Evolutionary conservation across 1,284 basidiomycete genomes (phyloP).

Genomic region (Mycosarcoma mackinlayi): DNA sequence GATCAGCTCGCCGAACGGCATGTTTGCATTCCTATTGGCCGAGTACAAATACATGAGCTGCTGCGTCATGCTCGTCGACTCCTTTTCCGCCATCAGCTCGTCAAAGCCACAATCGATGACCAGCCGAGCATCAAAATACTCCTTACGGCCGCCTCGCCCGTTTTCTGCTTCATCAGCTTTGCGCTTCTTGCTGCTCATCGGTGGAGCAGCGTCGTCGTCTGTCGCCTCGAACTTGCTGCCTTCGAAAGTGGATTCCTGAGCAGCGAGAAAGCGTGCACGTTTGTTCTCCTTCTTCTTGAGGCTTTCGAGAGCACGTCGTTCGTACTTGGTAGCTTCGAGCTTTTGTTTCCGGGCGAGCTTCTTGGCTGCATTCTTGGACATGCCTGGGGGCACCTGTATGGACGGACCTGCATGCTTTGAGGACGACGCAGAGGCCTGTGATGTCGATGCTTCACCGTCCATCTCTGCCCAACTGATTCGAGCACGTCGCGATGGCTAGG

Average conservation of each 20-base stretch:
- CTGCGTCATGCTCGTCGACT: slow-evolving; percentile 84
- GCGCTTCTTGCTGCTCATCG: slow-evolving; percentile 66
- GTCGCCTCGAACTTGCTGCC: slow-evolving; percentile 4
- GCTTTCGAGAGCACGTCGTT: slow-evolving; percentile 77
- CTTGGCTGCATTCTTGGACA: slow-evolving; percentile 84
- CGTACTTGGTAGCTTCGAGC: slow-evolving; percentile 77
- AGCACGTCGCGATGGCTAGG: background rate
- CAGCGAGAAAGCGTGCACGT: slow-evolving; percentile 69
- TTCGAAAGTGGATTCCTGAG: background rate
- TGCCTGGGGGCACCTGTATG: slow-evolving; percentile 31
- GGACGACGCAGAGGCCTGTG: background rate
- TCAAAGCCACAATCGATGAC: slow-evolving; percentile 95
- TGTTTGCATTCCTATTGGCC: slow-evolving; percentile 78
- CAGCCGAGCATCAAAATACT: slow-evolving; percentile 75
- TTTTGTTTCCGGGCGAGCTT: slow-evolving; percentile 78
- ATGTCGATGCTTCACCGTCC: background rate
- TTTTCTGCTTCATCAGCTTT: slow-evolving; percentile 57
- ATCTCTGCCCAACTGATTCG: background rate
- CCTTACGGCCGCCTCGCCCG: slow-evolving; percentile 66
- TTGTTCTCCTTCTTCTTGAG: slow-evolving; percentile 71
- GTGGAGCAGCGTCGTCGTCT: slow-evolving; percentile 26
- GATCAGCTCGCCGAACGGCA: slow-evolving; percentile 78
- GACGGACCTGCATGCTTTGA: slow-evolving; percentile 25
- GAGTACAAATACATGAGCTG: slow-evolving; percentile 91
- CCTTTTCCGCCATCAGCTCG: slow-evolving; percentile 93